phyloP scores from a whole-genome alignment of 2,329 filamentous ascomycete species.

The Calonectria ilicicola region DNA sequence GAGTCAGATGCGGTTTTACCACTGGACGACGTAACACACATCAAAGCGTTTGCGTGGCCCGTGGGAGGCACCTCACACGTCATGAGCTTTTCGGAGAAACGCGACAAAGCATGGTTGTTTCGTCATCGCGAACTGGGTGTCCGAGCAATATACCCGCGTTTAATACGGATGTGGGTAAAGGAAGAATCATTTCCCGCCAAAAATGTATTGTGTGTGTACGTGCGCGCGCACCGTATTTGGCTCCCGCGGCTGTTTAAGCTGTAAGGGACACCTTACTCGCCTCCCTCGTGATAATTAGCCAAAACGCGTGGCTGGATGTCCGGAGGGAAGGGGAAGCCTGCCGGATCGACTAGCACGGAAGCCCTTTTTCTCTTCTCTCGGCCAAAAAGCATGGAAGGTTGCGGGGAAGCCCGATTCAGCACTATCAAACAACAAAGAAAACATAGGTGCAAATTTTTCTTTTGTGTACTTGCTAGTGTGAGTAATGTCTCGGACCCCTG shows the following conservation, averaged over 20 bases:
- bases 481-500: conserved; percentile 10
- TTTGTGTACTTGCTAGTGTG: neutral
- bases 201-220: neutral
- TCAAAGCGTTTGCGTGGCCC: conserved; percentile 1
- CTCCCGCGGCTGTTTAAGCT: neutral
- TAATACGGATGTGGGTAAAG: neutral
- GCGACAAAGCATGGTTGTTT: neutral
- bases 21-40: neutral
- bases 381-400: neutral
- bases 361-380: neutral
- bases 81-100: conserved; percentile 1
- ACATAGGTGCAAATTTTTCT: neutral
- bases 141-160: neutral
- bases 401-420: conserved; percentile 9
- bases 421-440: neutral
- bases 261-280: neutral
- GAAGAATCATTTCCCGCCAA: neutral
- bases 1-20: neutral
- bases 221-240: neutral
- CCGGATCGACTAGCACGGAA: neutral
- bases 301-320: neutral
- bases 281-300: neutral
- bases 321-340: neutral
- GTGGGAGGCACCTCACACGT: neutral
- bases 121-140: neutral